phyloP scores from a whole-genome alignment of 495 filamentous ascomycete species.

The Terfezia boudieri region DNA sequence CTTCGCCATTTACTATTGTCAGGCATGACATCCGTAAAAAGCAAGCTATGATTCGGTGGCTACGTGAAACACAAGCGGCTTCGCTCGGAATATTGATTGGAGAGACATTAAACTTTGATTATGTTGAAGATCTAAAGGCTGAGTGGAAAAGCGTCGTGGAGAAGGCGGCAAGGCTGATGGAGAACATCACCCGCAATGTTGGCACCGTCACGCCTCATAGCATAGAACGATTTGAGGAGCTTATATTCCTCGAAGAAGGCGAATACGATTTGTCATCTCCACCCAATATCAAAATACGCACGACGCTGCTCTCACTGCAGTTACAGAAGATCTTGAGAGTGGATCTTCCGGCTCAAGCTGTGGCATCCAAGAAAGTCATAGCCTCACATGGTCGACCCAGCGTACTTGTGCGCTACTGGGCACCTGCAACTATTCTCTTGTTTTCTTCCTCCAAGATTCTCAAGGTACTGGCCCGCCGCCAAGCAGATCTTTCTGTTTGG shows the following conservation, averaged over 20 bases:
- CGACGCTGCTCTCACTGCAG: slow-evolving; percentile 31
- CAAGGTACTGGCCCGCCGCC: slow-evolving; percentile 45
- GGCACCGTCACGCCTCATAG: slow-evolving; percentile 30
- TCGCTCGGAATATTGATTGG: slow-evolving; percentile 70
- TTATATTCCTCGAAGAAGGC: slow-evolving; percentile 28
- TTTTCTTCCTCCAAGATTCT: slow-evolving; percentile 63
- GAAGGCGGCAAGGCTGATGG: slow-evolving; percentile 55
- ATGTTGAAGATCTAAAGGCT: slow-evolving; percentile 25
- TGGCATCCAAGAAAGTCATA: slow-evolving; percentile 27
- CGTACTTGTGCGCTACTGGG: slow-evolving; percentile 64
- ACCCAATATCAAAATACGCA: not conserved
- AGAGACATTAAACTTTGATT: slow-evolving; percentile 45
- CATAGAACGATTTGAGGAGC: slow-evolving; percentile 48
- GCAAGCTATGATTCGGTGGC: slow-evolving; percentile 36
- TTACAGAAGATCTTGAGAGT: slow-evolving; percentile 40
- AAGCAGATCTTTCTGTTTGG: slow-evolving; percentile 55
- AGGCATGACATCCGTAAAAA: slow-evolving; percentile 49
- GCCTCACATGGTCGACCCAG: slow-evolving; percentile 50
- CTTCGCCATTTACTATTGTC: slow-evolving; percentile 47
- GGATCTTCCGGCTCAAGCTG: slow-evolving; percentile 36
- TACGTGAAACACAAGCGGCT: slow-evolving; percentile 60
- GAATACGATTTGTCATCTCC: slow-evolving; percentile 3
- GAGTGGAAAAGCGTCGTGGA: slow-evolving; percentile 53
- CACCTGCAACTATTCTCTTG: slow-evolving; percentile 42
- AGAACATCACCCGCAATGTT: slow-evolving; percentile 45